Evolutionary conservation across 768 basidiomycete genomes (phyloP).

Genomic region (Lanmaoa rubissima): DNA sequence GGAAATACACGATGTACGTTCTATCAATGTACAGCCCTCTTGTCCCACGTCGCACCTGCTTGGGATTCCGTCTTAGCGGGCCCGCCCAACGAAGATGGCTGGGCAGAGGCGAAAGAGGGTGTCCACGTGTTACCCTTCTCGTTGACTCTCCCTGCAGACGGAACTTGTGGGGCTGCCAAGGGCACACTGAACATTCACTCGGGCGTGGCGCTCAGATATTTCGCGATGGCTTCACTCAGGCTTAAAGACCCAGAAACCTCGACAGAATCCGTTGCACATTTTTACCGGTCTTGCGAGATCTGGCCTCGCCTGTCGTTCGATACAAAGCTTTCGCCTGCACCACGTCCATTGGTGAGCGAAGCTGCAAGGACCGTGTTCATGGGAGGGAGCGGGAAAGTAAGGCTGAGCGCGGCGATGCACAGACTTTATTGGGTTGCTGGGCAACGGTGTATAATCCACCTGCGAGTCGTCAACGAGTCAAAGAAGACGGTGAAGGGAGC

Average conservation of each 20-base stretch:
- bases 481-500: slow-evolving; percentile 65
- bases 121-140: slow-evolving; percentile 69
- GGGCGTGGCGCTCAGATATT: slow-evolving; percentile 71
- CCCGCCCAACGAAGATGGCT: slow-evolving; percentile 57
- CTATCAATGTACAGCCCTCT: slow-evolving; percentile 65
- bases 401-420: slow-evolving; percentile 63
- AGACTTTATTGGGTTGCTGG: slow-evolving; percentile 82
- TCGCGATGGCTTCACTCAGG: slow-evolving; percentile 76
- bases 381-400: slow-evolving; percentile 64
- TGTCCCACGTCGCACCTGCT: slow-evolving; percentile 49
- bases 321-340: slow-evolving; percentile 56
- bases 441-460: slow-evolving; percentile 65
- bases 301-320: slow-evolving; percentile 74
- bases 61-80: slow-evolving; percentile 44
- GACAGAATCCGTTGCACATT: slow-evolving; percentile 79
- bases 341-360: slow-evolving; percentile 56
- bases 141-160: slow-evolving; percentile 60
- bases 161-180: slow-evolving; percentile 53
- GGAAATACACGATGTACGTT: slow-evolving; percentile 71
- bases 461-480: slow-evolving; percentile 66
- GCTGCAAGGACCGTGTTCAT: slow-evolving; percentile 55
- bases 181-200: slow-evolving; percentile 53
- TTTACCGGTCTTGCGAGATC: slow-evolving; percentile 79
- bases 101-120: slow-evolving; percentile 61
- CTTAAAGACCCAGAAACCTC: slow-evolving; percentile 62